phyloP scores from a whole-genome alignment of 2,329 filamentous ascomycete species.

The Curvularia sp. region DNA sequence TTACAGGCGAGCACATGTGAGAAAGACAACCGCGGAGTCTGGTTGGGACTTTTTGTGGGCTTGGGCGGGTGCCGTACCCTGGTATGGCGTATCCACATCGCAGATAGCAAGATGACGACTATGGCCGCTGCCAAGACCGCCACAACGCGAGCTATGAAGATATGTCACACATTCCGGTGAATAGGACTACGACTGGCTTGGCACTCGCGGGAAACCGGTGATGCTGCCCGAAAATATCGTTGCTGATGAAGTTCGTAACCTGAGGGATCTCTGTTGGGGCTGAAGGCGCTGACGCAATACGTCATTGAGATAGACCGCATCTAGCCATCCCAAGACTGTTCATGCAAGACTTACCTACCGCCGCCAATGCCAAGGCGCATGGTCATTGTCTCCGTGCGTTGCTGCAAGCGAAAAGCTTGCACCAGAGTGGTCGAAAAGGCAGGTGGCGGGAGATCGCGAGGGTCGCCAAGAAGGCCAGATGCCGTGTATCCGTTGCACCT shows the following conservation, averaged over 20 bases:
- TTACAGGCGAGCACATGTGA: neutral
- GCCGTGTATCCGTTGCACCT: conserved; percentile 10
- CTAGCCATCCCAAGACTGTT: neutral
- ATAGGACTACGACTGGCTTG: neutral
- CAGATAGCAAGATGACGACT: neutral
- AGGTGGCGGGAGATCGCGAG: conserved; percentile 3
- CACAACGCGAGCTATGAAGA: neutral
- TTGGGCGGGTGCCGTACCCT: neutral
- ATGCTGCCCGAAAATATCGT: neutral
- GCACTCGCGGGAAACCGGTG: neutral
- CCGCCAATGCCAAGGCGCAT: neutral
- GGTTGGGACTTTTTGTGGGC: neutral
- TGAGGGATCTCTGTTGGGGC: neutral
- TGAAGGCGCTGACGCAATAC: neutral
- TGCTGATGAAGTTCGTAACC: neutral
- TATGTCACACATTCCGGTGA: neutral
- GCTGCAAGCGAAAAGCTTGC: conserved; percentile 5
- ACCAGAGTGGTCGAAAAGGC: conserved; percentile 2
- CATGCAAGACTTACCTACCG: neutral
- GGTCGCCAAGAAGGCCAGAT: conserved; percentile 11
- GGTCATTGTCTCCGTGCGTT: conserved; percentile 2
- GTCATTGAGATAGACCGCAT: neutral
- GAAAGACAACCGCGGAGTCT: neutral
- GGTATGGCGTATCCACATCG: conserved; percentile 1
- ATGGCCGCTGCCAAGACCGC: neutral